Base-by-base conservation (phyloP, 108 stramenopile genomes). In the Cyclotella choctawhatcheeana region DNA sequence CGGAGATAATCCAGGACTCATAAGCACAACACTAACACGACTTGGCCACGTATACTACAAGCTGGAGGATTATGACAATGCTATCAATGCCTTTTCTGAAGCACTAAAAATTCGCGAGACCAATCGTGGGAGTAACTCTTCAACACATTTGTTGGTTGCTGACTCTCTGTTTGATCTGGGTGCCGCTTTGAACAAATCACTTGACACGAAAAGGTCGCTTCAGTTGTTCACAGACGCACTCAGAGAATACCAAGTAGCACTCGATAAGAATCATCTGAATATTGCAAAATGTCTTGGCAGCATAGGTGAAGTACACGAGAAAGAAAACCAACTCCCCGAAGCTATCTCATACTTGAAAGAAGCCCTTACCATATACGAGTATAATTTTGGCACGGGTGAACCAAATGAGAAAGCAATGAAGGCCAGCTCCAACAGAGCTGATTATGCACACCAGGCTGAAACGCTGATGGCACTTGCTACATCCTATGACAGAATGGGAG, bases 161-260 rank as follows among this genome's bases (percentile, higher is more conserved):
- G 70, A 79, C 55, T 64, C 77, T 44, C 55, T 79, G 22, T 79
- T 79, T 55, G 70, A 79, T 61, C 55, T 79, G 18, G 77, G 77
- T 13, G 40, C 52, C 25, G 77, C 71, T 22, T 66, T 79, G 18
- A 71, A 61, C 35, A 71, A 67, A 33, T 33, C 77, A 14, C 63
- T 64, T 6, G 77, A 79, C 50, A 79, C 65, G 2, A 66, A 33
- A 66, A 30, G 77, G 45, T 59, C 77, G 17, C 16, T 72, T 51
- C 70, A 79, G 58, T 61, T 79, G 24, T 67, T 79, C 35, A 53
- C 59, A 35, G 77, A 79, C 44, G 77, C 77, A 20, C 59, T 79
- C 30, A 79, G 71, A 62, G 77, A 76, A 51, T 81, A 81, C 47
- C 63, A 75, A 45, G 59, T 61, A 33, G 69, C 64, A 30, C 44